These are phyloP conservation scores for Pyrenophora graminea DNA, from an alignment of 2,329 filamentous ascomycete genomes.

Conservation along the genomic window DNA sequence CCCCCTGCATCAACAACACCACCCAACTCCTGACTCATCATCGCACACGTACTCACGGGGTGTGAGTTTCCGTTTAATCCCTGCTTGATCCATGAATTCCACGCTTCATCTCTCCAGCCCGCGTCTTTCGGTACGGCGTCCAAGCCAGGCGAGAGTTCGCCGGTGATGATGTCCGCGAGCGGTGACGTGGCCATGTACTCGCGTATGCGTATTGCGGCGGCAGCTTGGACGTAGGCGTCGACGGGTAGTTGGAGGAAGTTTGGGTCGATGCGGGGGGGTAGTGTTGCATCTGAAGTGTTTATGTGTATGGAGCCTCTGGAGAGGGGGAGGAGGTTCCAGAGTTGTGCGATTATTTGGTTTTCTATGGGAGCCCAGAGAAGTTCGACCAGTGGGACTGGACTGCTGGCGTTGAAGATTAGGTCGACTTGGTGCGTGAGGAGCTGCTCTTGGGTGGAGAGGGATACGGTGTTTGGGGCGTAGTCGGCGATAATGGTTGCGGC, in stretches of 20 bases:
- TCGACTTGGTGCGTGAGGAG: constrained; percentile 54
- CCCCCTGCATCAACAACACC: constrained; percentile 42
- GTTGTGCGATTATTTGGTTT: constrained; percentile 42
- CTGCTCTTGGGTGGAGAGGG: constrained; percentile 43
- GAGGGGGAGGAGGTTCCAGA: constrained; percentile 47
- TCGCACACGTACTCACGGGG: constrained; percentile 41
- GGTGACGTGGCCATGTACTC: constrained; percentile 36
- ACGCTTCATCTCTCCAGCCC: constrained; percentile 19
- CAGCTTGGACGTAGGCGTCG: constrained; percentile 44
- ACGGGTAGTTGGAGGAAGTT: constrained; percentile 50
- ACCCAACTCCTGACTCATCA: constrained; percentile 37
- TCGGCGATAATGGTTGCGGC: constrained; percentile 30
- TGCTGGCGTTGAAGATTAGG: constrained; percentile 50
- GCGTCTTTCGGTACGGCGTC: constrained; percentile 27
- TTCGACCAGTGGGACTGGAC: constrained; percentile 53
- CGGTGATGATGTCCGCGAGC: constrained; percentile 24
- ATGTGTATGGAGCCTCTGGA: constrained; percentile 45
- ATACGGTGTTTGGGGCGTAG: constrained; percentile 21
- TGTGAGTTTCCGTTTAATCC: constrained; percentile 37
- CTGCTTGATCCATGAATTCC: constrained; percentile 30
- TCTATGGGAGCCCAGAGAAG: constrained; percentile 48
- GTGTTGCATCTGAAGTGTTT: constrained; percentile 33
- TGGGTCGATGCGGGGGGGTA: constrained; percentile 48
- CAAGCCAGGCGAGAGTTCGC: constrained; percentile 28
- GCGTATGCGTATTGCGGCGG: constrained; percentile 38